phyloP scores from a whole-genome alignment of 768 basidiomycete species.

The Hypsizygus marmoreus region DNA sequence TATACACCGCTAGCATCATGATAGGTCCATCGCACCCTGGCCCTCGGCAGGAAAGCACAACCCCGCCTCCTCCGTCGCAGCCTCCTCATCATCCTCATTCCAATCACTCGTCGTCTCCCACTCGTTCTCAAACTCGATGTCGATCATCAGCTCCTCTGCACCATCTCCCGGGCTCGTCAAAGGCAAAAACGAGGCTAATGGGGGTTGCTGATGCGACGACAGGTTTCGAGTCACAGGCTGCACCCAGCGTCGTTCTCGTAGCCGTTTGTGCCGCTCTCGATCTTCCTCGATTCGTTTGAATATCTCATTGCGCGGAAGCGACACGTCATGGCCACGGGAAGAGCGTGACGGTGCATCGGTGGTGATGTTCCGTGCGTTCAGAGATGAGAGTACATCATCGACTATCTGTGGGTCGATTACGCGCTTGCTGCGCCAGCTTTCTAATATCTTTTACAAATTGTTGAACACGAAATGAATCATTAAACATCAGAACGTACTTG shows the following conservation, averaged over 20 bases:
- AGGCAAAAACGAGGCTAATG: slow-evolving; percentile 62
- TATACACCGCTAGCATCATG: too few species aligned
- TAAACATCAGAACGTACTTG: slow-evolving; percentile 53
- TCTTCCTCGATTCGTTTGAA: slow-evolving; percentile 91
- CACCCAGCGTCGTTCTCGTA: slow-evolving; percentile 92
- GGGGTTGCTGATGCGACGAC: slow-evolving; percentile 40
- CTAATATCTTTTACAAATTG: too few species aligned
- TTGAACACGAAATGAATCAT: not conserved
- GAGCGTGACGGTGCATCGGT: slow-evolving; percentile 23
- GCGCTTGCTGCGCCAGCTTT: slow-evolving; percentile 86
- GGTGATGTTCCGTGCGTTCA: slow-evolving; percentile 46
- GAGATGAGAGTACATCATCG: slow-evolving; percentile 63
- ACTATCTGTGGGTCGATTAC: slow-evolving; percentile 78
- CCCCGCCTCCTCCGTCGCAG: slow-evolving; percentile 66
- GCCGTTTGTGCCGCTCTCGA: slow-evolving; percentile 87
- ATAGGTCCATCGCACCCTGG: slow-evolving; percentile 46
- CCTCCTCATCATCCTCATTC: slow-evolving; percentile 88
- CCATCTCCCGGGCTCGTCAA: slow-evolving; percentile 53
- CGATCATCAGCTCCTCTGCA: slow-evolving; percentile 62
- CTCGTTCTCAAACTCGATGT: slow-evolving; percentile 87
- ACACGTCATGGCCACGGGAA: slow-evolving; percentile 22
- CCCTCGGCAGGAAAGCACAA: slow-evolving; percentile 64
- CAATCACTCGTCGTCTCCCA: slow-evolving; percentile 91
- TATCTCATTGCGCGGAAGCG: slow-evolving; percentile 66
- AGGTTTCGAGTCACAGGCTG: slow-evolving; percentile 66